Evolutionary conservation across 1,284 basidiomycete species (phyloP), one percentile per base, ranked within the genome.

Genomic region (Thecaphora thlaspeos): DNA sequence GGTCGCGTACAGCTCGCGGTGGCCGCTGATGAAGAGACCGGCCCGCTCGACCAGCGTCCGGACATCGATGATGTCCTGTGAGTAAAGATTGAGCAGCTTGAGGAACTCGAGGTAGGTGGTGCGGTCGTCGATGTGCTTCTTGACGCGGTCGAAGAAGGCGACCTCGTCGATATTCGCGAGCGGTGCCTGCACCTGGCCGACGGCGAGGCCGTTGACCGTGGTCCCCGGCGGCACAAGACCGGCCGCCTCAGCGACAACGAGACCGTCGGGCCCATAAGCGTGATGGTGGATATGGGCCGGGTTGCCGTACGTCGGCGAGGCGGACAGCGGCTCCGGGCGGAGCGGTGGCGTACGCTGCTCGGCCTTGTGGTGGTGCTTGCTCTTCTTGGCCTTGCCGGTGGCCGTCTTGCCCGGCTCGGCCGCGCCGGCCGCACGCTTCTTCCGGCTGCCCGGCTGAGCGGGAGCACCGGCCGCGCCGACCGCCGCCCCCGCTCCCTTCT

Each of bases 71-170:
- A 84, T 71, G 52, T 93, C 91, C 76, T 96, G 91, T 2, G 91
- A 89, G 78, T 94, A 98, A 1, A 97, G 82, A 77, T 97, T 97
- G 75, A 96, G 85, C 51, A 96, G 82, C 78, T 94, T 96, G 65
- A 98, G 82, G 81, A 98, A 97, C 80, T 97, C 94, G 78, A 93
- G 89, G 81, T 95, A 97, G 4, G 88, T 87, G 48, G 91, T 86
- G 37, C 90, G 86, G 75, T 88, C 90, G 70, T 93, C 77, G 55
- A 96, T 83, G 41, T 85, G 84, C 56, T 88, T 88, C 78, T 91
- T 92, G 69, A 91, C 89, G 46, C 89, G 86, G 75, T 97, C 92
- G 73, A 97, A 97, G 83, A 97, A 97, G 14, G 88, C 82, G 22
- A 94, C 84, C 73, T 95, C 92, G 62, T 91, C 89, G n/a, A 87